A percentile compares a stretch with the other conserved stretches of the same genome.
These are phyloP conservation scores for Galeopsis tetrahit DNA, from an alignment of 257 asterid genomes.

Conservation along the genomic window DNA sequence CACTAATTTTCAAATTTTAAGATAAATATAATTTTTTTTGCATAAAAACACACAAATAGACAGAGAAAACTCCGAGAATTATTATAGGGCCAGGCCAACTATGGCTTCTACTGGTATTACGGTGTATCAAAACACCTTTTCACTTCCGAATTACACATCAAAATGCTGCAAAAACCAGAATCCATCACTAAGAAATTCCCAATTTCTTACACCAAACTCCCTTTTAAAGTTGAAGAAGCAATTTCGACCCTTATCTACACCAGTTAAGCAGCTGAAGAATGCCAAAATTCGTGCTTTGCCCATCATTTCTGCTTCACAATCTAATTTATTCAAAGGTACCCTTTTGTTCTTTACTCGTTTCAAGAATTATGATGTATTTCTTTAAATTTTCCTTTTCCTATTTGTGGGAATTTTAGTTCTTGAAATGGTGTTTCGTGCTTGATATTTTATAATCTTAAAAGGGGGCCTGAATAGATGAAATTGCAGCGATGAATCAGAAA, in stretches of 20 bases:
- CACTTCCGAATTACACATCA: constrained; percentile 24
- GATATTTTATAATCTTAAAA: not conserved
- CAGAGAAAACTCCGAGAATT: not conserved
- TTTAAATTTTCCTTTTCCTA: too few relatives aligned
- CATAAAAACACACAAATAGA: not conserved
- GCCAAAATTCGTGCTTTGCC: constrained; percentile 38
- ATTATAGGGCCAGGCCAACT: too few relatives aligned
- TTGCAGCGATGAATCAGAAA: too few relatives aligned
- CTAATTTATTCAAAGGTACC: constrained; percentile 66
- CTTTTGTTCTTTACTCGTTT: not conserved
- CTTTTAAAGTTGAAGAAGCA: constrained; percentile 44
- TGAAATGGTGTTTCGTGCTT: constrained; percentile 17
- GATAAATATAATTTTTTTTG: not conserved
- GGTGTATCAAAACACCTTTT: constrained; percentile 28
- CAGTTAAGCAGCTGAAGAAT: constrained; percentile 40
- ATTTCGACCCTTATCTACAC: constrained; percentile 35
- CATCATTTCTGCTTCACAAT: constrained; percentile 52
- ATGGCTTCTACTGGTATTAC: constrained; percentile 34
- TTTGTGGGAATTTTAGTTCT: not conserved
- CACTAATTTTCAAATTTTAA: not conserved
- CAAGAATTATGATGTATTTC: not conserved
- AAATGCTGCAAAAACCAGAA: constrained; percentile 30
- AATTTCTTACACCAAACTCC: constrained; percentile 41
- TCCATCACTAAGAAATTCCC: constrained; percentile 31
- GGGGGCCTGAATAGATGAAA: too few relatives aligned